Evolutionary conservation across 139 green algal species (phyloP), one percentile per base, ranked within the genome.

Genomic region (Desmodesmus armatus): DNA sequence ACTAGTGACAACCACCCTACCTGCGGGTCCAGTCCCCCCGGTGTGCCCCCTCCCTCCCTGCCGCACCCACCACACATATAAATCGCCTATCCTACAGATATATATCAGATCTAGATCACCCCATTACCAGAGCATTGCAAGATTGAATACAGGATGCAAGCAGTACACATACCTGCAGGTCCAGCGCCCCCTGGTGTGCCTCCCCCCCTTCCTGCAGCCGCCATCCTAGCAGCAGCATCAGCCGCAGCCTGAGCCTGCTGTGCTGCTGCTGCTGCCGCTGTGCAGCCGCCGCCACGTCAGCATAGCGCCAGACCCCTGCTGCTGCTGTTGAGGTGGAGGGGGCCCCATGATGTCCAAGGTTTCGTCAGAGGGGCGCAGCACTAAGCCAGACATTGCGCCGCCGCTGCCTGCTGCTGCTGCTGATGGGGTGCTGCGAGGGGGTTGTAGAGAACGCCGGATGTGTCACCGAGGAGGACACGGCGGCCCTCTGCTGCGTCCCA

Each of bases 401-500:
- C 60, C 23, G 51, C 51, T n/a, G 11, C 60, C 67, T 53, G 44
- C n/a, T 44, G 33, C 33, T 43, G 73, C 73, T 80, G 73, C 70
- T 78, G 70, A 25, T 40, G 72, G 29, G 9, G 29, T 71, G 37
- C 67, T 69, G 47, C 17, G 60, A 5, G 25, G 23, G 60, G n/a
- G 27, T 9, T 33, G 27, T 79, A 79, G 11, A 63, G 3, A 3
- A 63, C 6, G 29, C 71, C 49, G 73, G 55, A 47, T 49, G 11
- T 29, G 27, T 75, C 47, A 35, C 80, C 77, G 44, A 93, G 82
- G 85, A 94, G 88, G 41, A 92, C 89, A 43, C 53, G 49, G 1
- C 78, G 84, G 2, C 90, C 85, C 2, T 37, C 39, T n/a, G 90
- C 84, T 41, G 72, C 53, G 58, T 93, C 91, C 84, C 91, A 94